These are phyloP conservation scores for Eutypella sp. DNA, from an alignment of 2,329 filamentous ascomycete genomes.

Conservation along the genomic window DNA sequence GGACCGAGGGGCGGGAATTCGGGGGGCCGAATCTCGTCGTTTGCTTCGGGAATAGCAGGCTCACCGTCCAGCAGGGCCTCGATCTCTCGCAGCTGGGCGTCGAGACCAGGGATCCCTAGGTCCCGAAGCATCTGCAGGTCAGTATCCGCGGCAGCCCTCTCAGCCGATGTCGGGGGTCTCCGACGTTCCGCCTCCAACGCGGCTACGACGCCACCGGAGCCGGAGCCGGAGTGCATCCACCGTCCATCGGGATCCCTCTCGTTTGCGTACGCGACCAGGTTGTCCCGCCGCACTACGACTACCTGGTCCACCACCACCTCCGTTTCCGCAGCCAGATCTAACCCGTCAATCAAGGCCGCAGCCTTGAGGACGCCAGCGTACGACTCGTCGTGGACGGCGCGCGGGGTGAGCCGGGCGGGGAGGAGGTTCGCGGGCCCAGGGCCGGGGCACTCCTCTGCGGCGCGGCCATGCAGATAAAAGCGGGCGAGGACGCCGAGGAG, in stretches of 20 bases:
- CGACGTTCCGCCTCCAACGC: constrained; percentile 23
- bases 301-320: constrained; percentile 28
- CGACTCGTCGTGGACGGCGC: constrained; percentile 41
- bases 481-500: constrained; percentile 37
- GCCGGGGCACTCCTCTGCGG: no score
- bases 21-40: neutral
- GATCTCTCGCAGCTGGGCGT: constrained; percentile 19
- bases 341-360: constrained; percentile 32
- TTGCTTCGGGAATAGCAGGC: neutral
- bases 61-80: constrained; percentile 18
- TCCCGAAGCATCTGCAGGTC: constrained; percentile 21
- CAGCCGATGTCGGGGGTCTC: constrained; percentile 21
- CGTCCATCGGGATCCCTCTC: constrained; percentile 6
- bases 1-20: neutral
- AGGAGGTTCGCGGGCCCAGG: no score
- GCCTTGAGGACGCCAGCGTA: constrained; percentile 34
- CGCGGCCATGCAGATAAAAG: constrained; percentile 30
- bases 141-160: constrained; percentile 18
- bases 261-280: constrained; percentile 28
- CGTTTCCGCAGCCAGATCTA: neutral
- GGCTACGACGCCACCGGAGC: constrained; percentile 11
- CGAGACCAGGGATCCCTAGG: constrained; percentile 11
- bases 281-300: constrained; percentile 34
- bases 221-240: constrained; percentile 5
- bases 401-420: constrained; percentile 37